Conservation (phyloP, 352 stramenopile species). For the Phytophthora crassamura region DNA sequence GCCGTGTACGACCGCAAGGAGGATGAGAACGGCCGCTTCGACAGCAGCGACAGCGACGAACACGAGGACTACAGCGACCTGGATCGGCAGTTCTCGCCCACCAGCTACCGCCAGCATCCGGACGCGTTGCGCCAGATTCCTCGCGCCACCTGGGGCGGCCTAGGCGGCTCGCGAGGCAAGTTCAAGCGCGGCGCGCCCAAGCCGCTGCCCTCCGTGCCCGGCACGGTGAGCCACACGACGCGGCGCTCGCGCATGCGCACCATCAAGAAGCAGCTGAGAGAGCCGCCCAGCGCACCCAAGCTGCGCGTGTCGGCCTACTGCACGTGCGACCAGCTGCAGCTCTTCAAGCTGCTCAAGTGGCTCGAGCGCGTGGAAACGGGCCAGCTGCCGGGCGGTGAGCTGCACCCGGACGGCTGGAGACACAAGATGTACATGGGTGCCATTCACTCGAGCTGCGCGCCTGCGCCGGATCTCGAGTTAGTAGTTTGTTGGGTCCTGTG, state of each 20-base stretch:
- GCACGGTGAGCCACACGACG: conserved; percentile 74
- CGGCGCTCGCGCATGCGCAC: conserved; percentile 82
- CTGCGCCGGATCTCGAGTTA: conserved; percentile 50
- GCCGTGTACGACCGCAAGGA: conserved; percentile 71
- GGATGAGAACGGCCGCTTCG: conserved; percentile 26
- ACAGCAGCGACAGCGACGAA: conserved; percentile 50
- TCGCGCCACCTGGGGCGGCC: conserved; percentile 64
- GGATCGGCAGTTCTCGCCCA: conserved; percentile 51
- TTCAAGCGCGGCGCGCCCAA: conserved; percentile 54
- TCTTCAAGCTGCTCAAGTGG: conserved; percentile 91
- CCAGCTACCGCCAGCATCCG: conserved; percentile 44
- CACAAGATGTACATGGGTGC: conserved; percentile 91
- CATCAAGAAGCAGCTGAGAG: conserved; percentile 84
- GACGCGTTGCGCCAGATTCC: conserved; percentile 49
- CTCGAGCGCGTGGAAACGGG: conserved; percentile 82
- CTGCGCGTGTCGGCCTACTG: conserved; percentile 88
- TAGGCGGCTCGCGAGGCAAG: conserved; percentile 47
- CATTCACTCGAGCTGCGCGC: conserved; percentile 78
- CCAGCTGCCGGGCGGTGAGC: conserved; percentile 74
- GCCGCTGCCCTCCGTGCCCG: conserved; percentile 38
- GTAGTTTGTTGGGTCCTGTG: conserved; percentile 13
- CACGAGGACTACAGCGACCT: conserved; percentile 42
- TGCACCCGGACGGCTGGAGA: conserved; percentile 80
- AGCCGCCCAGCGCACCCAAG: conserved; percentile 75
- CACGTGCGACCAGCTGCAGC: conserved; percentile 81